Evolutionary conservation across 2,329 filamentous ascomycete genomes (phyloP).

Genomic region (Lecanoromycetidae sp.): DNA sequence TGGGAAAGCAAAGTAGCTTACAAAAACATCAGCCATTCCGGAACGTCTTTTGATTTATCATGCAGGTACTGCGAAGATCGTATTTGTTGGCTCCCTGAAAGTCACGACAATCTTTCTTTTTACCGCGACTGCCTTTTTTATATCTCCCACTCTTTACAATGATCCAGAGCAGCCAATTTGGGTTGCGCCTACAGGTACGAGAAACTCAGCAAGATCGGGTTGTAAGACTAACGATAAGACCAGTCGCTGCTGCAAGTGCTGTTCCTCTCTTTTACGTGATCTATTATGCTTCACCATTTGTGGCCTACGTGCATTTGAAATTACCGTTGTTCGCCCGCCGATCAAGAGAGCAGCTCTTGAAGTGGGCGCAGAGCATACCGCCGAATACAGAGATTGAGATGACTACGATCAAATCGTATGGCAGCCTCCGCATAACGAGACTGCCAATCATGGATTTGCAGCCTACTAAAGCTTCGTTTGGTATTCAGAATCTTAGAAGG

Average conservation of each 20-base stretch:
- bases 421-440: constrained; percentile 31
- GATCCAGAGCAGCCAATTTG: constrained; percentile 33
- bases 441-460: constrained; percentile 32
- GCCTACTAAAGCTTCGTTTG: constrained; percentile 23
- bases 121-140: constrained; percentile 51
- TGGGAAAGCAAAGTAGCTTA: background rate
- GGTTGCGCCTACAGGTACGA: constrained; percentile 31
- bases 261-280: constrained; percentile 54
- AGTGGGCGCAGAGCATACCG: constrained; percentile 34
- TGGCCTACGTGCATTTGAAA: constrained; percentile 58
- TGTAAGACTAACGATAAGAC: background rate
- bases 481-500: constrained; percentile 14
- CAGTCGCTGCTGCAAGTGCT: constrained; percentile 48
- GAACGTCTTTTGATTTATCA: constrained; percentile 60
- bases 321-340: constrained; percentile 54
- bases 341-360: constrained; percentile 38
- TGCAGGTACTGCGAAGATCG: constrained; percentile 54
- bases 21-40: constrained; percentile 25
- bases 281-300: constrained; percentile 56
- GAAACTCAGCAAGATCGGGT: background rate
- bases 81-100: constrained; percentile 59
- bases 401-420: constrained; percentile 35
- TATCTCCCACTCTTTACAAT: constrained; percentile 46
- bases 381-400: constrained; percentile 32
- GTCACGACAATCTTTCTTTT: constrained; percentile 59